These are phyloP conservation scores for Verbascum thapsus DNA, from an alignment of 257 asterid species.

Conservation along the genomic window DNA sequence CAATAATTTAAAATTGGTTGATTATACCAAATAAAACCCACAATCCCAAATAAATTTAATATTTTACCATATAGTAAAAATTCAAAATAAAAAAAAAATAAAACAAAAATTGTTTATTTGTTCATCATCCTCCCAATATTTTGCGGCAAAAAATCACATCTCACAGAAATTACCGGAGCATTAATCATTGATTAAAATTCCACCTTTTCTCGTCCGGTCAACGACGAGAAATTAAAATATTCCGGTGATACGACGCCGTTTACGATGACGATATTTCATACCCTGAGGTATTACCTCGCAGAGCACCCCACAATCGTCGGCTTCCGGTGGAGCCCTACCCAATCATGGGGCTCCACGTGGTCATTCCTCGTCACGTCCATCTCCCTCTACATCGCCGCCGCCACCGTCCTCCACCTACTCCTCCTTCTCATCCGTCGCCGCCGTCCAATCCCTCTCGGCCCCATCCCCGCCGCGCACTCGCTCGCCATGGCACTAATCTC, in stretches of 20 bases:
- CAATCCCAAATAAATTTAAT: too few species aligned
- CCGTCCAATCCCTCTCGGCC: conserved; percentile 62
- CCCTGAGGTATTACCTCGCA: conserved; percentile 56
- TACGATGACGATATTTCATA: conserved; percentile 34
- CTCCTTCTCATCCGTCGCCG: conserved; percentile 59
- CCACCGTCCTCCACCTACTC: conserved; percentile 51
- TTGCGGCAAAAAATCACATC: conserved; percentile 20
- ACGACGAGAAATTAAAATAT: conserved; percentile 11
- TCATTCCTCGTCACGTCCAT: conserved; percentile 66
- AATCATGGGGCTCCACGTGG: conserved; percentile 86
- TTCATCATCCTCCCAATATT: not conserved
- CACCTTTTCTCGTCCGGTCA: conserved; percentile 4
- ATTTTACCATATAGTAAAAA: not conserved
- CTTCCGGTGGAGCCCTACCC: conserved; percentile 78
- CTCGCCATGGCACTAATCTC: conserved; percentile 76
- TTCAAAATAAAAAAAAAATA: not conserved
- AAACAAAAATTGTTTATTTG: not conserved
- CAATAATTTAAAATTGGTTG: not conserved
- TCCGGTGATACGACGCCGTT: not conserved
- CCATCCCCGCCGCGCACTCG: conserved; percentile 78
- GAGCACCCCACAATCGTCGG: conserved; percentile 79
- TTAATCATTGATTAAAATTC: not conserved
- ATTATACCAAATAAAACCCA: not conserved
- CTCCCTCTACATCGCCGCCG: conserved; percentile 51
- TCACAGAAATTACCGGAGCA: too few species aligned